phyloP scores from a whole-genome alignment of 495 filamentous ascomycete genomes.

The Hyaloscypha hepaticicola region DNA sequence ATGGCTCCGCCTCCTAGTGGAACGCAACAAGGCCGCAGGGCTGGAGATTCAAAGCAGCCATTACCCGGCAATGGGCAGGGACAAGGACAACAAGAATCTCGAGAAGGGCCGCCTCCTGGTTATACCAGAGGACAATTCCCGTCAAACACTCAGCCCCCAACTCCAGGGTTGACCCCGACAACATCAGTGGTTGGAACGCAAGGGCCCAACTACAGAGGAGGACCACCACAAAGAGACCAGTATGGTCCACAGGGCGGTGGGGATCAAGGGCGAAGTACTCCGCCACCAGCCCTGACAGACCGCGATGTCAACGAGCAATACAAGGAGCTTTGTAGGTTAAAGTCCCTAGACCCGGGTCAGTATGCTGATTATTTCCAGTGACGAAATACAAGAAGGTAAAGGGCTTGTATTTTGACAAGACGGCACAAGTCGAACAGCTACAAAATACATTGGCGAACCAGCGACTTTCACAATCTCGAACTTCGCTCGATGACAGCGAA shows the following conservation, averaged over 20 bases:
- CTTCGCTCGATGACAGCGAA: conserved; percentile 93
- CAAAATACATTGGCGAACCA: conserved; percentile 97
- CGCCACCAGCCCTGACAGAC: conserved; percentile 33
- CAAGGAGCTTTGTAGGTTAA: conserved; percentile 63
- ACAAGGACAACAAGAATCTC: conserved; percentile 48
- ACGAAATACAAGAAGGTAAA: conserved; percentile 96
- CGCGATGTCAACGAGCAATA: conserved; percentile 29
- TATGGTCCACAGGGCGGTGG: conserved; percentile 23
- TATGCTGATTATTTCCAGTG: conserved; percentile 19
- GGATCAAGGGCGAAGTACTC: conserved; percentile 34
- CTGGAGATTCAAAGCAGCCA: conserved; percentile 42
- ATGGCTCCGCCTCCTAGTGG: conserved; percentile 53
- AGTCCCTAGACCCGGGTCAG: too few relatives aligned
- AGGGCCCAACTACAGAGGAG: conserved; percentile 42
- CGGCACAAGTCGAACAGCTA: conserved; percentile 87
- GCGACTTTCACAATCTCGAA: conserved; percentile 89
- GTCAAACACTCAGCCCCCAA: conserved; percentile 18
- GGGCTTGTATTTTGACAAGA: conserved; percentile 93
- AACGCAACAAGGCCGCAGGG: conserved; percentile 43
- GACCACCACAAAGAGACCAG: conserved; percentile 29
- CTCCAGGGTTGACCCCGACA: conserved; percentile 36
- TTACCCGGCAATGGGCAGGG: conserved; percentile 42
- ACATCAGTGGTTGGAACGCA: conserved; percentile 30
- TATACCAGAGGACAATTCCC: conserved; percentile 27
- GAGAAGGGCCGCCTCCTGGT: conserved; percentile 45